phyloP scores from a whole-genome alignment of 257 asterid genomes.

The Przewalskia tangutica region DNA sequence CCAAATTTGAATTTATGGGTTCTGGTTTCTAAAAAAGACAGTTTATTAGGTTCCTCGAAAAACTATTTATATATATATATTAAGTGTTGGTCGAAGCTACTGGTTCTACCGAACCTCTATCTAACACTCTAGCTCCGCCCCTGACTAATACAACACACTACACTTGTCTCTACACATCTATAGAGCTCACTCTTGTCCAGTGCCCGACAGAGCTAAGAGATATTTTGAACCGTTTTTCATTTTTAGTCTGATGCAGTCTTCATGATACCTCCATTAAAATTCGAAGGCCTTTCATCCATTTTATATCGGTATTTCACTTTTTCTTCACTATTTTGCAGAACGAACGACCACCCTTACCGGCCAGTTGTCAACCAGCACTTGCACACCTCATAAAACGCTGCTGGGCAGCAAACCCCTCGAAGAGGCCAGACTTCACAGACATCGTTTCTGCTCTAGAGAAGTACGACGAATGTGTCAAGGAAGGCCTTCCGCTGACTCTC shows the following conservation, averaged over 20 bases:
- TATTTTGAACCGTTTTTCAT: neutral
- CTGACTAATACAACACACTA: too few species aligned
- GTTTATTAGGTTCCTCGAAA: too few species aligned
- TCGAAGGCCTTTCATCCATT: too few species aligned
- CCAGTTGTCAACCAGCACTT: slow-evolving; percentile 78
- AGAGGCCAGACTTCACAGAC: slow-evolving; percentile 72
- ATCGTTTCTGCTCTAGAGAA: slow-evolving; percentile 64
- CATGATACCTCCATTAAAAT: neutral
- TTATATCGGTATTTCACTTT: neutral
- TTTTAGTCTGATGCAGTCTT: neutral
- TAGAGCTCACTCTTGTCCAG: neutral
- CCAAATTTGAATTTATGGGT: too few species aligned
- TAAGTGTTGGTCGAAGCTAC: too few species aligned
- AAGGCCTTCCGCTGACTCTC: slow-evolving; percentile 67
- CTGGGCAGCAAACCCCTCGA: slow-evolving; percentile 75
- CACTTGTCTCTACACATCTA: slow-evolving; percentile 4
- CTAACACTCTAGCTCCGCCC: too few species aligned
- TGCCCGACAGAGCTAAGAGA: neutral
- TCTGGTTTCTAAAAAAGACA: too few species aligned
- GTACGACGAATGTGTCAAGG: slow-evolving; percentile 72
- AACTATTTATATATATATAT: too few species aligned
- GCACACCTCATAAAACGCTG: slow-evolving; percentile 86
- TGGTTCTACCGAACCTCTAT: too few species aligned
- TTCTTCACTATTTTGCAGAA: slow-evolving; percentile 35
- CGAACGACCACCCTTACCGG: slow-evolving; percentile 84